These are phyloP conservation scores for Bipolaris victoriae DNA, from an alignment of 2,329 filamentous ascomycete genomes.

Conservation along the genomic window DNA sequence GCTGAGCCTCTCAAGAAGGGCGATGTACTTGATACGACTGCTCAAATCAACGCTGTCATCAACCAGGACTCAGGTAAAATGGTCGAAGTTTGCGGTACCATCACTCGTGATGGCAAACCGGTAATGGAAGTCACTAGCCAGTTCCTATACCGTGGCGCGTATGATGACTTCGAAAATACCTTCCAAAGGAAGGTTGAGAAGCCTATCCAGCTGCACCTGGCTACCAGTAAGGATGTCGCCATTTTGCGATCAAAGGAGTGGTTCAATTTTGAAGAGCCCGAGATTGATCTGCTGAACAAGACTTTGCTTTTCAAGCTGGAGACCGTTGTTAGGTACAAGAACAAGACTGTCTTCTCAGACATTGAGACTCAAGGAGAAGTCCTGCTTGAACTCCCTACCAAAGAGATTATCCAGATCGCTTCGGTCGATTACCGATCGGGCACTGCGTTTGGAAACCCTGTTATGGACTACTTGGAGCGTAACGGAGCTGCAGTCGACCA, in stretches of 20 bases:
- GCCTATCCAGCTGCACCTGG: conserved; percentile 89
- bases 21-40: conserved; percentile 88
- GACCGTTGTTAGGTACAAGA: conserved; percentile 91
- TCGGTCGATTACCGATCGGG: conserved; percentile 95
- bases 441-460: conserved; percentile 91
- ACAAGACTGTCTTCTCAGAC: conserved; percentile 86
- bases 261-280: conserved; percentile 86
- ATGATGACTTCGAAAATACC: conserved; percentile 95
- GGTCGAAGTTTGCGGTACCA: conserved; percentile 99
- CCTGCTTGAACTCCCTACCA: conserved; percentile 90
- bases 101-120: conserved; percentile 78
- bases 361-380: conserved; percentile 94
- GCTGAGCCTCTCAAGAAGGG: conserved; percentile 95
- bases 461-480: conserved; percentile 92
- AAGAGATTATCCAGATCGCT: conserved; percentile 97
- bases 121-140: conserved; percentile 99
- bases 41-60: conserved; percentile 95
- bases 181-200: conserved; percentile 98
- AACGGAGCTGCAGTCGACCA: conserved; percentile 93
- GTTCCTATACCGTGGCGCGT: conserved; percentile 92
- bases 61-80: conserved; percentile 99
- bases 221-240: conserved; percentile 87
- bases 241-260: conserved; percentile 96
- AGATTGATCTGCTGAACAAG: conserved; percentile 87
- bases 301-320: conserved; percentile 96